Base-by-base conservation (phyloP, 768 basidiomycete species). In the Auriscalpium microsporum region DNA sequence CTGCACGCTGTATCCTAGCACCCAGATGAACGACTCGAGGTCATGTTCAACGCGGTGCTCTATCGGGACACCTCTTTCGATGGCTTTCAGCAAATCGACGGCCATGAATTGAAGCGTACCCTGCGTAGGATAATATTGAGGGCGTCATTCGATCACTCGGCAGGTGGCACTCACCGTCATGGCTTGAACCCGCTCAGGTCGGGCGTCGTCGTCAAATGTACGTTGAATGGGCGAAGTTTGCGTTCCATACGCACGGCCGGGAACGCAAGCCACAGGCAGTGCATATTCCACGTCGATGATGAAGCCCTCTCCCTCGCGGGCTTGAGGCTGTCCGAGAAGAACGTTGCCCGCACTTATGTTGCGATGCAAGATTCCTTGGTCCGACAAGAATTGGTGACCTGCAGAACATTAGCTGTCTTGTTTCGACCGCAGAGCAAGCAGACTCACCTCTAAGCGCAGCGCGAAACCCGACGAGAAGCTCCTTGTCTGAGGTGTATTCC, bases 11-110 rank as follows among this genome's bases (percentile, higher is more conserved):
- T 58, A 61, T 7, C 44, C 36, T 3, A 59, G 42, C 4, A 55
- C 55, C 60, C 60, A 61, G 1, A 59, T 28, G 47, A 59, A 55
- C 2, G 60, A 63, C 38, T 63, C 62, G 44, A 63, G 33, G 47
- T 63, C 62, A 46, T 61, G 50, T 10, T 40, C 21, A 3, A 45
- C 47, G 6, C 61, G 51, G 11, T 60, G 45, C 10, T 4, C 13
- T 13, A 42, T 14, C 17, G 13, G 40, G 14, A 14, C 14, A 8
- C 17, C 17, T 14, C 1, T 3, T 8, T 1, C 6, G 17, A 17
- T 17, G 2, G 40, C 40, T 1, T 42, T 17, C 8, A 42, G 6
- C 13, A 42, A 13, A 5, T 42, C 40, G 17, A 42, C 40, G 40
- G 40, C 40, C 40, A 14, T 42, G 40, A 42, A 42, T 42, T 42